These are phyloP conservation scores for Moricandia arvensis DNA, from an alignment of 345 rosid species.

Conservation along the genomic window DNA sequence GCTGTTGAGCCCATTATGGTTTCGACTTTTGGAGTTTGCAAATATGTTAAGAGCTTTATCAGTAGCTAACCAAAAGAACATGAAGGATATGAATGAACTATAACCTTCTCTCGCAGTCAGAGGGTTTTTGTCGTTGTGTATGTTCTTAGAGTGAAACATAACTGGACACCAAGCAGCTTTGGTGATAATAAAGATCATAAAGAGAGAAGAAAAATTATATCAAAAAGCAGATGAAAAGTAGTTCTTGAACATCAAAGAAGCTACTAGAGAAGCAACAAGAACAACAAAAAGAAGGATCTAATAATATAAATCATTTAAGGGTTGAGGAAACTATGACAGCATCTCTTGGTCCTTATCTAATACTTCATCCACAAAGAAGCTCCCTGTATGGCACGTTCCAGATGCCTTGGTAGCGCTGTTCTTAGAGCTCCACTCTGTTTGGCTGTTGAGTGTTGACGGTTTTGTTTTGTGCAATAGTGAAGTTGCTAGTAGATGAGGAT, in stretches of 20 bases:
- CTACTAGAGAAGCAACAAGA: conserved; percentile 9
- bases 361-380: conserved; percentile 66
- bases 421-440: conserved; percentile 9
- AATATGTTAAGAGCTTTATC: background rate
- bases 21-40: conserved; percentile 27
- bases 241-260: background rate
- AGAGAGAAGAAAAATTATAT: background rate
- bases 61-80: background rate
- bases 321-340: conserved; percentile 50
- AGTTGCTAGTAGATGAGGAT: conserved; percentile 32
- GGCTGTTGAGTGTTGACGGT: conserved; percentile 9
- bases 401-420: conserved; percentile 2
- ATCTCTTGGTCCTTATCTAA: no score
- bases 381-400: conserved; percentile 31
- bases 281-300: conserved; percentile 10
- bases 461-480: conserved; percentile 6
- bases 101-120: background rate
- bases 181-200: background rate
- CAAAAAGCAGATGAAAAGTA: background rate
- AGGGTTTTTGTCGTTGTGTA: background rate
- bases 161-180: background rate
- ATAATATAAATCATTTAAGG: conserved; percentile 53
- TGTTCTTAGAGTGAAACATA: background rate
- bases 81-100: background rate
- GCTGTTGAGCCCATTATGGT: conserved; percentile 37